A percentile compares a stretch with the other conserved stretches of the same genome.
phyloP scores from a whole-genome alignment of 1,139 yeast genomes.

The Dujonia santamariae region DNA sequence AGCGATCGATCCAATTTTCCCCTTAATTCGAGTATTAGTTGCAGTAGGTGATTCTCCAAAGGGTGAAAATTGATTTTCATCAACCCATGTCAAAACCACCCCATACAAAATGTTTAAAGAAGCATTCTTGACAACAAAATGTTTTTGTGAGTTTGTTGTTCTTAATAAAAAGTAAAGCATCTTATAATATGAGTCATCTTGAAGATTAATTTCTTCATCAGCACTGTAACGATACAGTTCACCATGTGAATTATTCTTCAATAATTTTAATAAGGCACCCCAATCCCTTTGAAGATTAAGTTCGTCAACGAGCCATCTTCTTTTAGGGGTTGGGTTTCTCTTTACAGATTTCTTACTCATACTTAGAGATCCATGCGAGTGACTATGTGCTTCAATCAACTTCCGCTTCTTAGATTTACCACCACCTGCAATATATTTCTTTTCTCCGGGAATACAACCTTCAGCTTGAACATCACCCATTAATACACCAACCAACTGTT shows the following conservation, averaged over 20 bases:
- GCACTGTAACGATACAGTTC: too few relatives aligned
- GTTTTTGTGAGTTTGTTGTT: constrained; percentile 33
- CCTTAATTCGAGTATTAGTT: constrained; percentile 11
- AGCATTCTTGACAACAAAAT: constrained; percentile 61
- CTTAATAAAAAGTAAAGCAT: constrained; percentile 30
- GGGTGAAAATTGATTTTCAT: constrained; percentile 20
- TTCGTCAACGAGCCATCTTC: constrained; percentile 63
- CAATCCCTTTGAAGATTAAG: constrained; percentile 53
- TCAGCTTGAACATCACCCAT: constrained; percentile 54
- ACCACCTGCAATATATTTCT: constrained; percentile 24
- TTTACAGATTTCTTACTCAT: constrained; percentile 5
- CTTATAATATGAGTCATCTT: constrained; percentile 28
- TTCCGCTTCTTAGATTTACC: constrained; percentile 23
- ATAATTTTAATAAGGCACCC: constrained; percentile 43
- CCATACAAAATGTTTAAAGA: constrained; percentile 58
- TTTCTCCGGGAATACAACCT: constrained; percentile 60
- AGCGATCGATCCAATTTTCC: constrained; percentile 43
- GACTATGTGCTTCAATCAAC: constrained; percentile 10
- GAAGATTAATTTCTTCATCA: constrained; percentile 19
- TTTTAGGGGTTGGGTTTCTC: constrained; percentile 26
- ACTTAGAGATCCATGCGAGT: constrained; percentile 7
- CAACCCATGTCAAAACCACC: constrained; percentile 56
- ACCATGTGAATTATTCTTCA: constrained; percentile 28
- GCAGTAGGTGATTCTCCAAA: constrained; percentile 10
- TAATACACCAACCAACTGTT: constrained; percentile 47